These are phyloP conservation scores for Pseudozyma sp. DNA, from an alignment of 1,284 basidiomycete species.

Conservation along the genomic window DNA sequence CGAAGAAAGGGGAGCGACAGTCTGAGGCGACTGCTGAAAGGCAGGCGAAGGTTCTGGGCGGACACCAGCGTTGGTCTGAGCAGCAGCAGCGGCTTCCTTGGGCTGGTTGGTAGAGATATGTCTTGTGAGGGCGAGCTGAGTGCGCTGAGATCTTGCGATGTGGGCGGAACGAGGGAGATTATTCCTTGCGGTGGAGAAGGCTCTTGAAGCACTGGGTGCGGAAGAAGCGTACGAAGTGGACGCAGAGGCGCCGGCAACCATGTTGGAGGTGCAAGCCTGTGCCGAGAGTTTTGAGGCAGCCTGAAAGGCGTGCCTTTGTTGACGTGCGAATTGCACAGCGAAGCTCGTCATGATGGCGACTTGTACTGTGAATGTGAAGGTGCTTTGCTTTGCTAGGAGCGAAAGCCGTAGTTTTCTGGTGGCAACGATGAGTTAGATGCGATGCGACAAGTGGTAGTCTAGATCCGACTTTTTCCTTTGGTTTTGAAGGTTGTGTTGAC, in stretches of 20 bases:
- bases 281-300: constrained; percentile 31
- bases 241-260: constrained; percentile 23
- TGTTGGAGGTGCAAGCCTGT: constrained; percentile 24
- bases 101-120: constrained; percentile 54
- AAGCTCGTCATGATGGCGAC: constrained; percentile 45
- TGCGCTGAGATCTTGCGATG: constrained; percentile 34
- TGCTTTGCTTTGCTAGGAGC: constrained; percentile 6
- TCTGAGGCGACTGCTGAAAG: constrained; percentile 61
- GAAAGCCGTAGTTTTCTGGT: constrained; percentile 13
- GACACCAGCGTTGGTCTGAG: constrained; percentile 36
- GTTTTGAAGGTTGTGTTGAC: too few species aligned
- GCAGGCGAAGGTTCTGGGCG: constrained; percentile 64
- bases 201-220: constrained; percentile 32
- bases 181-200: constrained; percentile 48
- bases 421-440: constrained; percentile 9
- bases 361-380: neutral
- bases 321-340: constrained; percentile 52
- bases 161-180: constrained; percentile 43
- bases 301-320: constrained; percentile 48
- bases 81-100: constrained; percentile 48
- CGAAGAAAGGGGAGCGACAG: constrained; percentile 33
- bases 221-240: constrained; percentile 35
- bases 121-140: constrained; percentile 47
- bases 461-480: neutral
- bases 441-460: neutral